Conservation (phyloP, 2,329 filamentous ascomycete species). For the Stachybotrys chartarum region DNA sequence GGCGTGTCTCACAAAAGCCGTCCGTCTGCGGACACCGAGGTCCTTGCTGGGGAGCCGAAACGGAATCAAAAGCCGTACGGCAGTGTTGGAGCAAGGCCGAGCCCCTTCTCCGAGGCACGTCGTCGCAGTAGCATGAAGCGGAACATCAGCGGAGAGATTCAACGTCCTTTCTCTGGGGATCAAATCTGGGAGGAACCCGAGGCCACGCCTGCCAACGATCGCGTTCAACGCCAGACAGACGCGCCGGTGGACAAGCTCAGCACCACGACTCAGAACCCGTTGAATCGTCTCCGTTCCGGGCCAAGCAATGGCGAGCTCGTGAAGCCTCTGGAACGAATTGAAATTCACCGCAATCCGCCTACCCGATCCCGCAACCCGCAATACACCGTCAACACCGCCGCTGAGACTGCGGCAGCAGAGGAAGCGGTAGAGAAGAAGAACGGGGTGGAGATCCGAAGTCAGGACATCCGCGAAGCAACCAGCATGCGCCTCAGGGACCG, state of each 20-base stretch:
- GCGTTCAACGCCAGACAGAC: conserved; percentile 15
- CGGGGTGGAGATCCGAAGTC: conserved; percentile 73
- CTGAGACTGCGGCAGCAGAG: conserved; percentile 19
- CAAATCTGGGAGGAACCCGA: conserved; percentile 88
- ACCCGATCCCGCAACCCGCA: conserved; percentile 73
- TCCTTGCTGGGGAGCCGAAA: conserved; percentile 4
- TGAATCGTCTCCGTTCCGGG: conserved; percentile 30
- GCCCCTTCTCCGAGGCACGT: conserved; percentile 32
- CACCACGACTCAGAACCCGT: conserved; percentile 23
- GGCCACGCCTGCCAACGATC: conserved; percentile 15
- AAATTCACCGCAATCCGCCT: conserved; percentile 80
- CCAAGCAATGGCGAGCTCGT: conserved; percentile 25
- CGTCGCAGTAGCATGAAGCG: conserved; percentile 61
- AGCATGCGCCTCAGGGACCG: conserved; percentile 83
- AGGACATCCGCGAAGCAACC: conserved; percentile 85
- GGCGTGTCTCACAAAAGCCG: conserved; percentile 24
- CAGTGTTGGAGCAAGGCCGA: conserved; percentile 27
- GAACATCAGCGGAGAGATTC: conserved; percentile 62
- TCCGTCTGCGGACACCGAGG: conserved; percentile 15
- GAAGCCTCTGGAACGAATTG: conserved; percentile 44
- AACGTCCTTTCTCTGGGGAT: conserved; percentile 63
- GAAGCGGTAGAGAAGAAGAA: conserved; percentile 58
- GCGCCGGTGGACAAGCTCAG: conserved; percentile 22
- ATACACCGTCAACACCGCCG: conserved; percentile 62
- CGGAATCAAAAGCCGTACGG: conserved; percentile 32